These are phyloP conservation scores for Fusarium incarnatum DNA, from an alignment of 2,329 filamentous ascomycete species.

Conservation along the genomic window DNA sequence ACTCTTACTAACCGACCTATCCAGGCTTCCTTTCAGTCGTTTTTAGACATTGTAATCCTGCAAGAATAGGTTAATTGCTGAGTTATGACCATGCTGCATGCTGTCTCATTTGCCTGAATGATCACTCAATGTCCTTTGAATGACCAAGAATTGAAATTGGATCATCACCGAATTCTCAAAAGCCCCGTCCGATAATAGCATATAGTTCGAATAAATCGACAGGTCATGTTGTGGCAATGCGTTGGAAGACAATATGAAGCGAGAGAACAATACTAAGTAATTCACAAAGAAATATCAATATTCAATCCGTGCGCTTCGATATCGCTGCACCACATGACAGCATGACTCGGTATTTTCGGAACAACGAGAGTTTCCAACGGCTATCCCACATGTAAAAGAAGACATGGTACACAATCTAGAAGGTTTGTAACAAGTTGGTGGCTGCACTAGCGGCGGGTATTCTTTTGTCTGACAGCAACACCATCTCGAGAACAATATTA, in stretches of 20 bases:
- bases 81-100: background rate
- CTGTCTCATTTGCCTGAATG: background rate
- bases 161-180: background rate
- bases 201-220: background rate
- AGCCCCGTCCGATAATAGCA: background rate
- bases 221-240: conserved; percentile 8
- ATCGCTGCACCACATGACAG: conserved; percentile 10
- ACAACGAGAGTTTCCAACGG: background rate
- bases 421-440: conserved; percentile 12
- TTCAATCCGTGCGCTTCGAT: conserved; percentile 15
- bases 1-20: conserved; percentile 5
- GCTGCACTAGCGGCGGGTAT: conserved; percentile 6
- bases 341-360: background rate
- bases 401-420: conserved; percentile 6
- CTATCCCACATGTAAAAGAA: background rate
- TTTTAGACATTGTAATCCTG: conserved; percentile 40
- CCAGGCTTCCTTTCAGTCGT: conserved; percentile 51
- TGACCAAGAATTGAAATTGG: background rate
- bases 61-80: background rate
- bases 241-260: conserved; percentile 42
- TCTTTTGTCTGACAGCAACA: conserved; percentile 38
- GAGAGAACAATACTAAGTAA: conserved; percentile 48
- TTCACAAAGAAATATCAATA: conserved; percentile 31
- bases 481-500: conserved; percentile 42
- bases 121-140: background rate